Evolutionary conservation across 108 stramenopile genomes (phyloP).

Genomic region (Fistulifera pelliculosa): DNA sequence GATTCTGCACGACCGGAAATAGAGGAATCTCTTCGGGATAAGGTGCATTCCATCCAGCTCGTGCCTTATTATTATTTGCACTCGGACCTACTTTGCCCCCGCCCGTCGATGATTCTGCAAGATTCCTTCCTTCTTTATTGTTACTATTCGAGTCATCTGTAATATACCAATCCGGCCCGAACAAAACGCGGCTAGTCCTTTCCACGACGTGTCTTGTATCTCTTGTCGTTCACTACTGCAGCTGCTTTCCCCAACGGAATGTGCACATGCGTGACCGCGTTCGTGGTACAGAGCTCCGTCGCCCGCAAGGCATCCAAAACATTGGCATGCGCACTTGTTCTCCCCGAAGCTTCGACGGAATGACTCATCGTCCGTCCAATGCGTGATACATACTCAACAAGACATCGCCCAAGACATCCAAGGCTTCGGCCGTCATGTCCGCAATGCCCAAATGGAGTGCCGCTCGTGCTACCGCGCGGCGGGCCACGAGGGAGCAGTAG

Average conservation of each 20-base stretch:
- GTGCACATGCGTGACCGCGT: constrained; percentile 37
- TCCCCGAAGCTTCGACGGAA: constrained; percentile 59
- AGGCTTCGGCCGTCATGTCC: constrained; percentile 50
- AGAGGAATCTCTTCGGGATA: constrained; percentile 47
- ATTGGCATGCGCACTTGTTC: constrained; percentile 69
- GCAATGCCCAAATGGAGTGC: constrained; percentile 76
- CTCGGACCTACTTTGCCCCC: constrained; percentile 30
- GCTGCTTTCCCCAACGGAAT: constrained; percentile 2
- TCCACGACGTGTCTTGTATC: constrained; percentile 38
- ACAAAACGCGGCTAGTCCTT: constrained; percentile 65
- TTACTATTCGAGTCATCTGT: not conserved
- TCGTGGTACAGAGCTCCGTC: constrained; percentile 48
- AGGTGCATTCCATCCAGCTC: constrained; percentile 63
- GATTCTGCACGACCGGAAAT: constrained; percentile 45
- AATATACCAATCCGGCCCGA: constrained; percentile 63
- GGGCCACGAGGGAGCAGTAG: constrained; percentile 51
- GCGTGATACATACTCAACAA: constrained; percentile 49
- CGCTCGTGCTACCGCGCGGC: constrained; percentile 67
- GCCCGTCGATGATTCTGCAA: not conserved
- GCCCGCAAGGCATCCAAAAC: constrained; percentile 68
- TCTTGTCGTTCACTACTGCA: not conserved
- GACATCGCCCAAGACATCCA: constrained; percentile 60
- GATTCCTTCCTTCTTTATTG: constrained; percentile 2
- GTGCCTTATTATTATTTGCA: not conserved
- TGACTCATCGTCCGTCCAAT: constrained; percentile 49